phyloP scores from a whole-genome alignment of 169 alveolate species.

The Toxoplasma gondii region DNA sequence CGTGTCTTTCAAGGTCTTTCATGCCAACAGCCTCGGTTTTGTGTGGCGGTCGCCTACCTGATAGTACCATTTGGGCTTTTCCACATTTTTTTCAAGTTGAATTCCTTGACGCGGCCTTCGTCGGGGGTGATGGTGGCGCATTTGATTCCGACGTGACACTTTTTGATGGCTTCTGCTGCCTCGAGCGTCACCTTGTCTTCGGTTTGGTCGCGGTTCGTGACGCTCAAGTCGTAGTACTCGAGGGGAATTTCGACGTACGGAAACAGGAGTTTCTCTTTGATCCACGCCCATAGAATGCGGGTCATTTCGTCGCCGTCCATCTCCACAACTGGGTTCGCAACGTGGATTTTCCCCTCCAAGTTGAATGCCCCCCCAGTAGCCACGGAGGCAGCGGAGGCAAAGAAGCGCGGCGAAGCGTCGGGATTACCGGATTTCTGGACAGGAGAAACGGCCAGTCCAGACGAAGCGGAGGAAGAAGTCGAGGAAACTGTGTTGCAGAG shows the following conservation, averaged over 20 bases:
- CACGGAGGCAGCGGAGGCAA: not conserved
- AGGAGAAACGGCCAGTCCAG: not conserved
- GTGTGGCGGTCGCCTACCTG: slow-evolving; percentile 75
- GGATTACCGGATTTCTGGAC: not conserved
- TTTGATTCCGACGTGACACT: slow-evolving; percentile 92
- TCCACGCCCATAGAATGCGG: slow-evolving; percentile 92
- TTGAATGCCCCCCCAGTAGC: slow-evolving; percentile 43
- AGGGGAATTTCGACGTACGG: slow-evolving; percentile 92
- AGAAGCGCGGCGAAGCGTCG: not conserved
- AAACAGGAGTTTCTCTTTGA: slow-evolving; percentile 90
- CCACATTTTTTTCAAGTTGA: slow-evolving; percentile 94
- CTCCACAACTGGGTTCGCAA: slow-evolving; percentile 91
- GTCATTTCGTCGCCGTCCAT: slow-evolving; percentile 97
- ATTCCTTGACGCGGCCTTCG: slow-evolving; percentile 94
- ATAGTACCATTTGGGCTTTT: slow-evolving; percentile 96
- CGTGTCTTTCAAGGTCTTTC: too few relatives aligned
- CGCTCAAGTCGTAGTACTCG: slow-evolving; percentile 91
- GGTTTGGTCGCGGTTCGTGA: slow-evolving; percentile 90
- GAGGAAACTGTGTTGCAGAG: too few relatives aligned
- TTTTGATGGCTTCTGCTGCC: slow-evolving; percentile 93
- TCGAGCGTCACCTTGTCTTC: slow-evolving; percentile 95
- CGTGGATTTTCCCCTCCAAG: slow-evolving; percentile 74
- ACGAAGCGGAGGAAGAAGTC: not conserved
- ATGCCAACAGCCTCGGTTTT: too few relatives aligned
- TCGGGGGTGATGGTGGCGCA: slow-evolving; percentile 98